These are phyloP conservation scores for Tylopilus subfusipes DNA, from an alignment of 768 basidiomycete species.

Conservation along the genomic window DNA sequence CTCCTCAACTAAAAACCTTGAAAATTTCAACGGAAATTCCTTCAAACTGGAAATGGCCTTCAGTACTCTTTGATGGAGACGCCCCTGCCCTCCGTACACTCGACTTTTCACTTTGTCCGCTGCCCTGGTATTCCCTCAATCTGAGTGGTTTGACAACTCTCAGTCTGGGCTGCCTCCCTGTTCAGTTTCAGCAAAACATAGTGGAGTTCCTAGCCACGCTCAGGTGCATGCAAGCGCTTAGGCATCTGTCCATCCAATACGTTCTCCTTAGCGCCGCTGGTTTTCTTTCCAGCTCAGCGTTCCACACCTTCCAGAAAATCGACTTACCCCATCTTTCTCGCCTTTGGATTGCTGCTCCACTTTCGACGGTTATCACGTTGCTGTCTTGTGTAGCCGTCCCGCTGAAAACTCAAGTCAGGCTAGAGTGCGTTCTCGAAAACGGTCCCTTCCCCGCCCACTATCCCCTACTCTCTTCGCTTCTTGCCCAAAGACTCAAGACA, in stretches of 20 bases:
- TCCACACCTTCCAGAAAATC: not conserved
- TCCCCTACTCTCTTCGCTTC: too few species aligned
- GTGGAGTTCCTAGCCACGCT: conserved; percentile 34
- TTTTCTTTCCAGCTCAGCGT: not conserved
- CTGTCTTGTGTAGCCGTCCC: conserved; percentile 8
- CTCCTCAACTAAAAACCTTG: not conserved
- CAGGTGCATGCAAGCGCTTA: conserved; percentile 35
- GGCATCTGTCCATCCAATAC: conserved; percentile 31
- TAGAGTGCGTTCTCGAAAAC: not conserved
- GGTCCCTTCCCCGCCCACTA: too few species aligned
- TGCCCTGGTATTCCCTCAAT: not conserved
- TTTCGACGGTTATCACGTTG: conserved; percentile 5
- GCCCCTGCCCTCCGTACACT: not conserved
- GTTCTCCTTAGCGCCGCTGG: conserved; percentile 19
- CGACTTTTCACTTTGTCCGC: not conserved
- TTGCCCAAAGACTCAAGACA: too few species aligned
- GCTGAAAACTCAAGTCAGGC: not conserved
- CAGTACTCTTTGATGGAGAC: not conserved
- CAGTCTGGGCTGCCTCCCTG: conserved; percentile 25
- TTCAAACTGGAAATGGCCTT: not conserved
- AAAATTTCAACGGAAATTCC: not conserved
- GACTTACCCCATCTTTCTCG: conserved; percentile 7
- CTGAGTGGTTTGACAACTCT: conserved; percentile 33
- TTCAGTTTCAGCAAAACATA: conserved; percentile 23
- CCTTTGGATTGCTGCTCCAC: conserved; percentile 6